Conservation (phyloP, 139 green algal species). For the Haematococcus lacustris region DNA sequence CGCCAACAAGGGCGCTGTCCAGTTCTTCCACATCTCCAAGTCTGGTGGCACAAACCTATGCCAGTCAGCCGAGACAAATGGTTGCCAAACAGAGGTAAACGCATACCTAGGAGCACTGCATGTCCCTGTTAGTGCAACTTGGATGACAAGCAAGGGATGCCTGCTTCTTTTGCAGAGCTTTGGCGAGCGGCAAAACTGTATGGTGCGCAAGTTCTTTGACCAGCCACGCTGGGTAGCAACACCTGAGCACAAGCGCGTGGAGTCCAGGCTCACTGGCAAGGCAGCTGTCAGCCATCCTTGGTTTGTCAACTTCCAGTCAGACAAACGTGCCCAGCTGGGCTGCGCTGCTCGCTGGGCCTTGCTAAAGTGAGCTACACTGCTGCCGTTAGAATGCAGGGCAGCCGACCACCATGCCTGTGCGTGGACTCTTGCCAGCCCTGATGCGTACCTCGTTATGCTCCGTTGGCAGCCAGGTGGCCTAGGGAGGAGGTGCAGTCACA, state of each 20-base stretch:
- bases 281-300: constrained; percentile 15
- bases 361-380: no score
- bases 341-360: no score
- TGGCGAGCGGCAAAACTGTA: constrained; percentile 23
- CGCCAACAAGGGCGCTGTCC: constrained; percentile 13
- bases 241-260: neutral
- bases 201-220: constrained; percentile 20
- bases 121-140: no score
- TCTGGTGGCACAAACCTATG: constrained; percentile 37
- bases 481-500: no score
- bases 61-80: constrained; percentile 22
- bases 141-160: no score
- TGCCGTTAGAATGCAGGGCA: no score
- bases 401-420: no score
- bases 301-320: constrained; percentile 38
- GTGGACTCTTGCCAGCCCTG: no score
- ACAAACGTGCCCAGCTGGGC: no score
- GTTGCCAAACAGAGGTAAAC: constrained; percentile 19
- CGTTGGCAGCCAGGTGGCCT: no score
- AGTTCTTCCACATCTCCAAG: constrained; percentile 41
- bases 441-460: no score
- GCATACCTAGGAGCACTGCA: no score
- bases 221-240: constrained; percentile 8
- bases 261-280: neutral
- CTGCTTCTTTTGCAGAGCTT: constrained; percentile 13